A percentile compares a stretch with the other conserved stretches of the same genome.
Conservation (phyloP, 805 yeast species). For the Brettanomyces anomalus region DNA sequence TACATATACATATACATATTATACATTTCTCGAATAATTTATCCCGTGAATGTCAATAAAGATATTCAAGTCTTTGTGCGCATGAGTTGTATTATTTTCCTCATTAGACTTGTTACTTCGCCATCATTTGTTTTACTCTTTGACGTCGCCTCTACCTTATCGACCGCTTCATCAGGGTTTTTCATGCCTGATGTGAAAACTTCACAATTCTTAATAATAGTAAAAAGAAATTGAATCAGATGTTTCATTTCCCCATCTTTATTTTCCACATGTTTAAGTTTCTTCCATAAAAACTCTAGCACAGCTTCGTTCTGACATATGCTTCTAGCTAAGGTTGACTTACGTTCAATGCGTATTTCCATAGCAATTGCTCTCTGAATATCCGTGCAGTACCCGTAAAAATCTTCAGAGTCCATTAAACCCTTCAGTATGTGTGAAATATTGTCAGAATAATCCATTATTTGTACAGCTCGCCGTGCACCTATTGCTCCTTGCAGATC, state of each 20-base stretch:
- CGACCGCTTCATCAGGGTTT: neutral
- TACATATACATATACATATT: neutral
- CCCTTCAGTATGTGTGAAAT: neutral
- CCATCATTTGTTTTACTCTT: neutral
- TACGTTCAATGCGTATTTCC: no score
- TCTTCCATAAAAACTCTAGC: no score
- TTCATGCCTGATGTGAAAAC: neutral
- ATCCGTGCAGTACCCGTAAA: neutral
- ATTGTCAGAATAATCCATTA: neutral
- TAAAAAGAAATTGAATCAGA: neutral
- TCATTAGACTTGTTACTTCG: neutral
- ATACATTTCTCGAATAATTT: neutral
- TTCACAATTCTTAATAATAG: neutral
- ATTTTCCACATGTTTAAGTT: no score
- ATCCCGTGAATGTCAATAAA: no score
- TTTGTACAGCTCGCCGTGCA: neutral
- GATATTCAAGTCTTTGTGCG: neutral
- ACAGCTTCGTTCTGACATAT: no score
- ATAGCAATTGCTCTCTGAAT: no score
- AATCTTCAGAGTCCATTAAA: neutral
- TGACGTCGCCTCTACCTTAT: neutral
- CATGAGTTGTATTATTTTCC: neutral
- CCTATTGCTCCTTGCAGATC: neutral
- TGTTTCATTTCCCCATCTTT: no score
- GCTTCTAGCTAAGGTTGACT: no score